Conservation (phyloP, 225 moss, liverwort and hornwort species). For the Sphagnum tenellum region DNA sequence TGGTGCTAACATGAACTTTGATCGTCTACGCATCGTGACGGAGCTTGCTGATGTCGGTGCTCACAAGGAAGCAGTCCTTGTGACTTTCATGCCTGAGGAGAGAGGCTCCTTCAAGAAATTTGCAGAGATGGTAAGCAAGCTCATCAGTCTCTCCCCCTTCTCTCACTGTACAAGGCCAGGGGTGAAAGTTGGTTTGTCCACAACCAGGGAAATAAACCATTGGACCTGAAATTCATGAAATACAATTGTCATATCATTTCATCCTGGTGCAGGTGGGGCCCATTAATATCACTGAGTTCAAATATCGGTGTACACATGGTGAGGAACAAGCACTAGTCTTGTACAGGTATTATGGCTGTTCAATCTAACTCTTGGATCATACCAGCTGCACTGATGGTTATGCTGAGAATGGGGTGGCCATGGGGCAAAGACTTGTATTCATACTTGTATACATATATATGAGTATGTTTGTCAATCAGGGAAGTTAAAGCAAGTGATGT, state of each 20-base stretch:
- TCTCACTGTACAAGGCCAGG: too few relatives aligned
- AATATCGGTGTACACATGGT: slow-evolving; percentile 53
- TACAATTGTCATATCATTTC: too few relatives aligned
- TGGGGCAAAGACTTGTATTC: too few relatives aligned
- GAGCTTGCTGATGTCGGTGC: slow-evolving; percentile 94
- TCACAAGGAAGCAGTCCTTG: slow-evolving; percentile 83
- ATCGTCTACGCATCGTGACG: slow-evolving; percentile 78
- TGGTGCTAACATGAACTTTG: slow-evolving; percentile 99
- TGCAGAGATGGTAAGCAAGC: slow-evolving; percentile 32
- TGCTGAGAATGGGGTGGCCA: too few relatives aligned
- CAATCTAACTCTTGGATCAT: too few relatives aligned
- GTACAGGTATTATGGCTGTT: slow-evolving; percentile 32
- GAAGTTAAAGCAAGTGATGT: not conserved
- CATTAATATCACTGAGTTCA: slow-evolving; percentile 75
- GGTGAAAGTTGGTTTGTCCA: too few relatives aligned
- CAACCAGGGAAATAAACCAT: too few relatives aligned
- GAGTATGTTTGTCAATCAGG: too few relatives aligned
- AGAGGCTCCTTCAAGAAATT: slow-evolving; percentile 77
- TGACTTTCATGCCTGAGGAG: slow-evolving; percentile 79
- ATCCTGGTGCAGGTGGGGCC: slow-evolving; percentile 39
- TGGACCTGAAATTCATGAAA: too few relatives aligned
- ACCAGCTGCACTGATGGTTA: too few relatives aligned
- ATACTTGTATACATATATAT: too few relatives aligned
- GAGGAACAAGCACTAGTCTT: slow-evolving; percentile 70
- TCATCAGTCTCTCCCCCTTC: too few relatives aligned